Conservation (phyloP, 768 basidiomycete species). For the Erythrobasidium yunnanense region DNA sequence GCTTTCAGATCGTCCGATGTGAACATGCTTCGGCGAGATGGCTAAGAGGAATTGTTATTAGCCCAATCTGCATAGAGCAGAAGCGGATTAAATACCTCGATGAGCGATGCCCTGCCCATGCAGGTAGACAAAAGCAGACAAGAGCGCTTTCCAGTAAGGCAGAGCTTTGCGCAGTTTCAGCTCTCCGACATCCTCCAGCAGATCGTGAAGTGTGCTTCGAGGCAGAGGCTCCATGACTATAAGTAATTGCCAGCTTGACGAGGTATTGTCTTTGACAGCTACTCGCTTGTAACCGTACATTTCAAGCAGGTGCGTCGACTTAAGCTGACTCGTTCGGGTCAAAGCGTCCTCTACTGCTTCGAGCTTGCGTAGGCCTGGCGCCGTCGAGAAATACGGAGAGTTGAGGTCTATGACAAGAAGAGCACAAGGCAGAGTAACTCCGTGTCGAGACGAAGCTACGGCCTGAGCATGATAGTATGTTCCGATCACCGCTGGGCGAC, state of each 20-base stretch:
- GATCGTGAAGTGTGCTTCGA: neutral
- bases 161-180: conserved; percentile 3
- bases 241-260: conserved; percentile 11
- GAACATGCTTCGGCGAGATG: neutral
- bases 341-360: conserved; percentile 11
- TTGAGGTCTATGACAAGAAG: conserved; percentile 10
- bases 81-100: neutral
- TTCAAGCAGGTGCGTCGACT: neutral
- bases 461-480: conserved; percentile 11
- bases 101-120: conserved; percentile 3
- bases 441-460: neutral
- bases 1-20: neutral
- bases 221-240: conserved; percentile 11
- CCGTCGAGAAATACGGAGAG: neutral
- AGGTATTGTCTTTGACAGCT: conserved; percentile 3
- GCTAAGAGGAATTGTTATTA: neutral
- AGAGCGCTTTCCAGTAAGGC: neutral
- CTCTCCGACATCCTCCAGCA: conserved; percentile 20
- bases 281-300: conserved; percentile 7
- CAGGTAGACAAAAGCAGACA: neutral
- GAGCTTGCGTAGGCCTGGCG: conserved; percentile 14
- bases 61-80: neutral
- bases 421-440: neutral
- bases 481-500: conserved; percentile 1
- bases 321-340: neutral